Percentiles rank a stretch among this genome's conserved stretches.
Evolutionary conservation across 2,329 filamentous ascomycete genomes (phyloP).

Genomic region (Penicillium sp.): DNA sequence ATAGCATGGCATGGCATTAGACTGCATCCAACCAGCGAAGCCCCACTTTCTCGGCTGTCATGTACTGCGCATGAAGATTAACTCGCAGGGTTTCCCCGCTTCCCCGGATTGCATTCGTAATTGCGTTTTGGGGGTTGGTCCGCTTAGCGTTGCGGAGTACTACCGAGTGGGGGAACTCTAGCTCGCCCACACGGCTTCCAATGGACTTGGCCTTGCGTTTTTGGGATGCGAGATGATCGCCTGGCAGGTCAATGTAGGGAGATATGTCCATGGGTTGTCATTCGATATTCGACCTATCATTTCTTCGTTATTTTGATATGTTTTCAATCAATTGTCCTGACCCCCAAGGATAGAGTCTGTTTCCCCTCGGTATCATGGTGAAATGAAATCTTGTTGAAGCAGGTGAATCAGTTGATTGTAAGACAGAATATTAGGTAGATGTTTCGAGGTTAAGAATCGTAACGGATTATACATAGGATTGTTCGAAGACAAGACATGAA

Average conservation of each 20-base stretch:
- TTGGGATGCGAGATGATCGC: background rate
- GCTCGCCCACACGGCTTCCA: background rate
- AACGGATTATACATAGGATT: too few species aligned
- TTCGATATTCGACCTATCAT: too few species aligned
- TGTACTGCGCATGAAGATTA: background rate
- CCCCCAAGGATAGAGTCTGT: too few species aligned
- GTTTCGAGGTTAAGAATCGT: too few species aligned
- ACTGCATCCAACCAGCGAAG: background rate
- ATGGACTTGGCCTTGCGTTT: background rate
- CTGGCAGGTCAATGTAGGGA: background rate
- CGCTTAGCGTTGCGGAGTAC: background rate
- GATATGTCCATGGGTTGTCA: too few species aligned
- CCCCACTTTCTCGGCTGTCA: background rate
- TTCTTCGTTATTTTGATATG: too few species aligned
- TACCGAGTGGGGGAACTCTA: background rate
- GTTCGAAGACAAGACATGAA: background rate
- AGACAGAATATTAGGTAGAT: background rate
- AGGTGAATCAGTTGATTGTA: background rate
- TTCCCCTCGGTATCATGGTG: too few species aligned
- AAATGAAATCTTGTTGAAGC: background rate
- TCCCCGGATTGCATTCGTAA: slow-evolving; percentile 6
- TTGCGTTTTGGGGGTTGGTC: background rate
- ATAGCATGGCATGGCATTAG: background rate
- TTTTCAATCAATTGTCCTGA: too few species aligned
- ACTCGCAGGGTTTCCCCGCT: slow-evolving; percentile 12